These are phyloP conservation scores for Gamarada debralockiae DNA, from an alignment of 495 filamentous ascomycete species.

Conservation along the genomic window DNA sequence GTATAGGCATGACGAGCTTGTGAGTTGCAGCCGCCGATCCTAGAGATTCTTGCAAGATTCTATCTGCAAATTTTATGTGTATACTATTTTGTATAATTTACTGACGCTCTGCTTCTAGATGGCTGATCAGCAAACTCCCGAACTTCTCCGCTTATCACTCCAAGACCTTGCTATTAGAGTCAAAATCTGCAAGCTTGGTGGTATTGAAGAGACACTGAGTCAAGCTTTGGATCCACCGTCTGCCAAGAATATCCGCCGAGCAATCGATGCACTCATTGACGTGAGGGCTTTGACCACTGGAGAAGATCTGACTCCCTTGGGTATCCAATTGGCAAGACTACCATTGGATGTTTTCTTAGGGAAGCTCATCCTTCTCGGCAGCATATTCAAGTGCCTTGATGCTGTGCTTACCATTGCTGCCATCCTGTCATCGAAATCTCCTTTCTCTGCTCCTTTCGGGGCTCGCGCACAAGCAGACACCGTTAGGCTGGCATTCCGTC, in stretches of 20 bases:
- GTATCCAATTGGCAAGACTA: slow-evolving; percentile 78
- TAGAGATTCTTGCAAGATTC: no score
- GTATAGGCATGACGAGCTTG: slow-evolving; percentile 64
- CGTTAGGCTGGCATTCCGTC: slow-evolving; percentile 71
- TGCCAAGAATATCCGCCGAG: slow-evolving; percentile 83
- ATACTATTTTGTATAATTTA: not conserved
- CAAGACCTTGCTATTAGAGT: slow-evolving; percentile 95
- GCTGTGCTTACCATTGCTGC: slow-evolving; percentile 87
- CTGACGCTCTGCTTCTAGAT: slow-evolving; percentile 38
- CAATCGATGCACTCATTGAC: slow-evolving; percentile 88
- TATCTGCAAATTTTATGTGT: no score
- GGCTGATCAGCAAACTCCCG: slow-evolving; percentile 87
- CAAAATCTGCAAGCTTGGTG: slow-evolving; percentile 92
- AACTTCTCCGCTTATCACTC: slow-evolving; percentile 88
- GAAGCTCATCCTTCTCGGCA: slow-evolving; percentile 82
- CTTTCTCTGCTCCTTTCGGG: slow-evolving; percentile 82
- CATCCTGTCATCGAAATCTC: slow-evolving; percentile 89
- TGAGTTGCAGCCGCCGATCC: slow-evolving; percentile 8
- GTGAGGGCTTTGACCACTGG: slow-evolving; percentile 78
- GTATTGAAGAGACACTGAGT: slow-evolving; percentile 84
- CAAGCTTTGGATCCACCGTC: slow-evolving; percentile 88
- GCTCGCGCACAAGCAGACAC: slow-evolving; percentile 75
- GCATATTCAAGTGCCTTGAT: slow-evolving; percentile 86
- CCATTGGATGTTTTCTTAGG: slow-evolving; percentile 93
- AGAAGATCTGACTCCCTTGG: slow-evolving; percentile 84